Base-by-base conservation (phyloP, 495 filamentous ascomycete species). In the Podospora comata region DNA sequence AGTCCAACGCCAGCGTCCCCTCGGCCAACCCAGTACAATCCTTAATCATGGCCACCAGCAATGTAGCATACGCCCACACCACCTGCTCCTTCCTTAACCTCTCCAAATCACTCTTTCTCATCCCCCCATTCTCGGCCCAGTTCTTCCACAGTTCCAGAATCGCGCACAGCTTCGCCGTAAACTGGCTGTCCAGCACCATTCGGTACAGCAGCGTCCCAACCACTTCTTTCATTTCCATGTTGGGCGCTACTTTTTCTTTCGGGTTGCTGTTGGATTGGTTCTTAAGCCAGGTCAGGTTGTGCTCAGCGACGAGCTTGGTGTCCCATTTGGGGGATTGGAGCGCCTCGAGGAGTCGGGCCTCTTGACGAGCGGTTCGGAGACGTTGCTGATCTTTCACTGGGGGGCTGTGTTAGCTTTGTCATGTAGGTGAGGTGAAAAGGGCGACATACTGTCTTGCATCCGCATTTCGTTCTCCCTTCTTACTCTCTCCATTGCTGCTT, bases 91-190 rank as follows among this genome's bases (percentile, higher is more conserved):
- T 78, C 39, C 80, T 77, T 65, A 88, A 28, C 15, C 75, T 68
- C 6, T 76, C 58, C 62, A 83, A 79, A 66, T 89, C 86, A 4
- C 79, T 77, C 67, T 78, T 85, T 39, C 81, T 78, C 83, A 89
- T 85, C 5, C 86, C 86, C 5, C 85, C 86, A 62, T 81, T 84
- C 55, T 87, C 83, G 4, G 81, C 80, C 85, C 86, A 89, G 2
- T 76, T 78, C 73, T 82, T 85, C 86, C 85, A 89, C 54, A 77
- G 60, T 66, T 88, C 86, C 60, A 89, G 71, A 76, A 88, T 83
- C 9, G 72, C 67, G 65, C 79, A 83, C 11, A 88, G 67, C 28
- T 71, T 69, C 4, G 73, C 71, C 7, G 84, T 75, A 48, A 84
- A 80, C 61, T 78, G 65, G 34, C 79, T 79, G 55, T 88, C 84